Evolutionary conservation across 345 rosid genomes (phyloP).

Genomic region (Eucalyptus pumila): DNA sequence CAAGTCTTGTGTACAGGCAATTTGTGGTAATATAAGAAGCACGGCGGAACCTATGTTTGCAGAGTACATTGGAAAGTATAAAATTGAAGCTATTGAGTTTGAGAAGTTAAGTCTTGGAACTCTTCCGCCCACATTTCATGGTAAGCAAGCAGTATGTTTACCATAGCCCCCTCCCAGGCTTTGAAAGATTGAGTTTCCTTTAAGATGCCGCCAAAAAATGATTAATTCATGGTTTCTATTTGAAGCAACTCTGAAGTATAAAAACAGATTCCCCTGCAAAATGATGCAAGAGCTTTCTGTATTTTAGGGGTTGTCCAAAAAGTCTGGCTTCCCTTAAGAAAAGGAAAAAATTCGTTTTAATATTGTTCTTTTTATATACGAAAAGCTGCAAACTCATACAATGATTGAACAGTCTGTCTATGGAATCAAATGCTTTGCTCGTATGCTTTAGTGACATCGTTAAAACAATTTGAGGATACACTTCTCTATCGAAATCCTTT

Average conservation of each 20-base stretch:
- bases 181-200: neutral
- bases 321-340: neutral
- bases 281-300: neutral
- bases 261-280: neutral
- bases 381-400: neutral
- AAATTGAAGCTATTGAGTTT: slow-evolving; percentile 12
- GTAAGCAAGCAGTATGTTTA: neutral
- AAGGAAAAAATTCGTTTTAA: neutral
- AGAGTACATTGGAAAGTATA: slow-evolving; percentile 8
- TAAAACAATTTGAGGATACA: neutral
- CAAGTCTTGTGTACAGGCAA: slow-evolving; percentile 5
- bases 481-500: neutral
- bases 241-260: neutral
- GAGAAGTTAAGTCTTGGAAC: slow-evolving; percentile 26
- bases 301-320: neutral
- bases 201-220: neutral
- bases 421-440: neutral
- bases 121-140: slow-evolving; percentile 20
- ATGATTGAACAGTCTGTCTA: neutral
- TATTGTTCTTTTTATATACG: neutral
- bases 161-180: neutral
- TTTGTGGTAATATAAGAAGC: slow-evolving; percentile 12
- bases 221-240: neutral
- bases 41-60: slow-evolving; percentile 9
- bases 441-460: neutral